Conservation (phyloP, 345 rosid species). For the Camelina neglecta region DNA sequence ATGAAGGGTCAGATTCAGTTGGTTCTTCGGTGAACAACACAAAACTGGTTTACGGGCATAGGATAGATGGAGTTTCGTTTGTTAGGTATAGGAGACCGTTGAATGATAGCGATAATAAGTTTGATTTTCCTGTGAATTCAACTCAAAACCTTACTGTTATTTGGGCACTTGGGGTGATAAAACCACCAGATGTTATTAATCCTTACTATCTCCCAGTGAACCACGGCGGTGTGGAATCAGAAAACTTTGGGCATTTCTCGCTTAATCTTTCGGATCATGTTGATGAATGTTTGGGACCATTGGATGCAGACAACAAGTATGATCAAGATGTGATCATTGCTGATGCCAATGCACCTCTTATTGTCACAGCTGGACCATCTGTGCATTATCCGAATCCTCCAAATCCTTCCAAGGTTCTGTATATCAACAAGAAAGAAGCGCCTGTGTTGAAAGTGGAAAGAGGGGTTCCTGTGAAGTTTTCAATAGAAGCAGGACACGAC, state of each 20-base stretch:
- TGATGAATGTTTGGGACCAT: constrained; percentile 49
- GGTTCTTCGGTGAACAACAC: constrained; percentile 73
- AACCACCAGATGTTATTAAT: constrained; percentile 74
- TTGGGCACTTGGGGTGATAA: constrained; percentile 94
- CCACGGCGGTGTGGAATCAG: constrained; percentile 66
- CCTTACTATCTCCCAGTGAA: constrained; percentile 87
- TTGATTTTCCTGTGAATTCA: constrained; percentile 73
- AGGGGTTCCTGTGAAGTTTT: constrained; percentile 51
- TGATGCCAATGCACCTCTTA: constrained; percentile 46
- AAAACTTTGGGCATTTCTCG: constrained; percentile 45
- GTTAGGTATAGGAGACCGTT: constrained; percentile 74
- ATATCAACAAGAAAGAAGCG: constrained; percentile 51
- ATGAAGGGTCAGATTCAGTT: constrained; percentile 47
- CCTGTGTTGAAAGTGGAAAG: constrained; percentile 48
- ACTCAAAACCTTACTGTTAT: constrained; percentile 61
- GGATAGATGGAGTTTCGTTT: constrained; percentile 93
- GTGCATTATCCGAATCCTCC: constrained; percentile 51
- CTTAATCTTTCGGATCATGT: constrained; percentile 40
- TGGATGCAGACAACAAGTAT: constrained; percentile 45
- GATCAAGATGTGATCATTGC: constrained; percentile 49
- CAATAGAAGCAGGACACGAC: constrained; percentile 47
- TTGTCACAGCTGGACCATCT: constrained; percentile 49
- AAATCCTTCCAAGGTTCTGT: constrained; percentile 45
- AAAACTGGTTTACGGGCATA: constrained; percentile 77
- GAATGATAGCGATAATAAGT: constrained; percentile 63